phyloP scores from a whole-genome alignment of 345 rosid species.

The Linum trigynum region DNA sequence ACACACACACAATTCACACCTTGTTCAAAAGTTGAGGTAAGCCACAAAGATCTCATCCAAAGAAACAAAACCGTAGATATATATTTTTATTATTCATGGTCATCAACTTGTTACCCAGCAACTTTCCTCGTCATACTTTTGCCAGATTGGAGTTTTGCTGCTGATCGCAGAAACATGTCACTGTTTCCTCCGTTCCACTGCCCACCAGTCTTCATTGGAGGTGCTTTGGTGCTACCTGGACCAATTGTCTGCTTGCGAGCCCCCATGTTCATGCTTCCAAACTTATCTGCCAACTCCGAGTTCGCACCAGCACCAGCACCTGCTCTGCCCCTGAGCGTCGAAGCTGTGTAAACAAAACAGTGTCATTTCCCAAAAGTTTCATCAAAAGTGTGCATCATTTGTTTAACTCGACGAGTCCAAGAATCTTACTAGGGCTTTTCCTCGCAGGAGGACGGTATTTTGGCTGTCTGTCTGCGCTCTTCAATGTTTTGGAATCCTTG shows the following conservation, averaged over 20 bases:
- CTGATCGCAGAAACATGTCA: neutral
- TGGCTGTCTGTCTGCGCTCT: constrained; percentile 32
- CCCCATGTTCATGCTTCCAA: neutral
- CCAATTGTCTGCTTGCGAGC: neutral
- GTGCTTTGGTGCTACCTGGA: neutral
- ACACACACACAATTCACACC: too few species aligned
- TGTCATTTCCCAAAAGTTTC: neutral
- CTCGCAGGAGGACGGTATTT: constrained; percentile 67
- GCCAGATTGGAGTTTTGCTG: neutral
- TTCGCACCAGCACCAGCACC: neutral
- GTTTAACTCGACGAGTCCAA: neutral
- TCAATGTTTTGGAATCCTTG: constrained; percentile 37
- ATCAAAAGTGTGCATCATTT: too few species aligned
- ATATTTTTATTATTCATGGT: too few species aligned
- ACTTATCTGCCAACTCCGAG: neutral
- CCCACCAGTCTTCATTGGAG: neutral
- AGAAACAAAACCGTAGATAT: too few species aligned
- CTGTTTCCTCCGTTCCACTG: neutral
- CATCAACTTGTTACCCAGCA: neutral
- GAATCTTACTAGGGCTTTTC: constrained; percentile 66
- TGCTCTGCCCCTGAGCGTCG: neutral
- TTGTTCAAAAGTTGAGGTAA: too few species aligned
- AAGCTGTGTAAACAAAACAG: neutral
- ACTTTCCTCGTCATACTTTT: neutral
- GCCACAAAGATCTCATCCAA: too few species aligned